phyloP scores from a whole-genome alignment of 164 flowering plant species.

The Vitis vinifera region ASM3070453v1 NC_081822.1:1787501-1788000 shows the following conservation, averaged over 20 bases:
- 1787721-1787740: slow-evolving; percentile 95
- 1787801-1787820: not conserved
- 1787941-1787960: slow-evolving; percentile 80
- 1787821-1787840: too few relatives aligned
- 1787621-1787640: slow-evolving; percentile 4
- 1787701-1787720: slow-evolving; percentile 85
- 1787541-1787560: slow-evolving; percentile 77
- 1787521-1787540: slow-evolving; percentile 94
- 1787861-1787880: not conserved
- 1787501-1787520: slow-evolving; percentile 89
- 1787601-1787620: not conserved
- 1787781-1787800: not conserved
- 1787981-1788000: slow-evolving; percentile 58
- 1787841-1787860: not conserved
- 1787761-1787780: not conserved
- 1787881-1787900: not conserved
- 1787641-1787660: slow-evolving; percentile 46
- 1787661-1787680: slow-evolving; percentile 89
- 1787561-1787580: slow-evolving; percentile 49
- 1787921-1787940: slow-evolving; percentile 89
- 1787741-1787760: slow-evolving; percentile 60
- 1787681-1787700: slow-evolving; percentile 72
- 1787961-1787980: slow-evolving; percentile 61
- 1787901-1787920: slow-evolving; percentile 48
- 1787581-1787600: not conserved